phyloP scores from a whole-genome alignment of 257 asterid species.

The Gentiana macrophylla region DNA sequence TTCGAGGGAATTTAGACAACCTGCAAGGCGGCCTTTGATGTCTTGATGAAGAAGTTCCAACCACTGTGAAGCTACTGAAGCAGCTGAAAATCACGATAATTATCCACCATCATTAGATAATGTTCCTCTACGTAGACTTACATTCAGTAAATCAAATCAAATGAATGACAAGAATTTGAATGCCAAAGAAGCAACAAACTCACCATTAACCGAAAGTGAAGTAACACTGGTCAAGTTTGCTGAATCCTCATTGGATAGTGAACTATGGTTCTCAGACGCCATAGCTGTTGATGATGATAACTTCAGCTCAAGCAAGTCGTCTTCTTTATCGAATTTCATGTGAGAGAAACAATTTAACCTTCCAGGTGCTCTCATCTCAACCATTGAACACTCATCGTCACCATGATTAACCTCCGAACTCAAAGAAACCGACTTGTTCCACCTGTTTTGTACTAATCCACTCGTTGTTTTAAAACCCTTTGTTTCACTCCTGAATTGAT shows the following conservation, averaged over 20 bases:
- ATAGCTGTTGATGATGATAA: constrained; percentile 37
- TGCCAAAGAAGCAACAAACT: constrained; percentile 3
- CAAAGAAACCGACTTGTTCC: constrained; percentile 27
- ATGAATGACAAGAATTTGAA: not conserved
- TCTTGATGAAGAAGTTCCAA: constrained; percentile 89
- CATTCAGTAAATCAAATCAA: not conserved
- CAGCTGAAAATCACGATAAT: constrained; percentile 45
- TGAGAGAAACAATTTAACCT: constrained; percentile 17
- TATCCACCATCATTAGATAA: not conserved
- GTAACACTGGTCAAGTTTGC: constrained; percentile 38
- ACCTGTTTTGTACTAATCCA: constrained; percentile 13
- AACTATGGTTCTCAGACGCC: constrained; percentile 41
- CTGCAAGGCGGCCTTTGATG: constrained; percentile 79
- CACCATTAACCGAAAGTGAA: constrained; percentile 80
- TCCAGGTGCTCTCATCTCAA: constrained; percentile 21
- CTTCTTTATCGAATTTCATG: constrained; percentile 24
- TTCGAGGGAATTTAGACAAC: constrained; percentile 21
- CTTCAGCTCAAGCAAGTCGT: constrained; percentile 44
- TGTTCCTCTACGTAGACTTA: not conserved
- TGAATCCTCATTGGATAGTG: constrained; percentile 57
- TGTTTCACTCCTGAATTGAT: constrained; percentile 22
- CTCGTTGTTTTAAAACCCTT: constrained; percentile 7
- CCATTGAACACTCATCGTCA: constrained; percentile 23
- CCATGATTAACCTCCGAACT: constrained; percentile 19
- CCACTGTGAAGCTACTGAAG: constrained; percentile 93